Evolutionary conservation across 768 basidiomycete genomes (phyloP).

Genomic region (Rhodosporidiobolus sp.): DNA sequence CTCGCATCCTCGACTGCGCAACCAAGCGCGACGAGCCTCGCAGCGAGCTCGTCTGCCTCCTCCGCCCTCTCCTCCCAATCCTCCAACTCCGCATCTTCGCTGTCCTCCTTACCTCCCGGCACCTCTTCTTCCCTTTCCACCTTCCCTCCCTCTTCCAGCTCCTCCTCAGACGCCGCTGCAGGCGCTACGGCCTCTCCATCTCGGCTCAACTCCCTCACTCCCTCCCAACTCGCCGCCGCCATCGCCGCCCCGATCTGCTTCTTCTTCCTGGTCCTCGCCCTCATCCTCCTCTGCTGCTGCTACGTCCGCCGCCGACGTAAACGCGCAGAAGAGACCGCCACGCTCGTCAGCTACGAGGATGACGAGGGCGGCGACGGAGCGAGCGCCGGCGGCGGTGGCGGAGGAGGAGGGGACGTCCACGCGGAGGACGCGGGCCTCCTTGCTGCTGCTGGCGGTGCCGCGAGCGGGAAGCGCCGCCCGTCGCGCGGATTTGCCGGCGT

Average conservation of each 20-base stretch:
- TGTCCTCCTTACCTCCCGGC: neutral
- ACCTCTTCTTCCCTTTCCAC: neutral
- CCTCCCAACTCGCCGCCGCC: constrained; percentile 27
- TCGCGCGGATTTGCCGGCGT: too few species aligned
- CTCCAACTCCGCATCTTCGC: neutral
- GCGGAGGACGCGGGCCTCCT: neutral
- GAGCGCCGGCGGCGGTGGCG: neutral
- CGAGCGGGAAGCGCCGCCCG: too few species aligned
- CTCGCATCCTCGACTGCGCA: neutral
- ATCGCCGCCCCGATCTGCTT: constrained; percentile 27
- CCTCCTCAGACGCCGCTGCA: neutral
- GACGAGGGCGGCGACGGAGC: neutral
- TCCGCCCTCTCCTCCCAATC: neutral
- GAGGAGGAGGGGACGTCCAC: neutral
- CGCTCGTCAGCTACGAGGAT: neutral
- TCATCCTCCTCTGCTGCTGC: constrained; percentile 7
- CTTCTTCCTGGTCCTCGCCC: constrained; percentile 11
- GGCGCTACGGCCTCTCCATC: neutral
- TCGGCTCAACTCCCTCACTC: neutral
- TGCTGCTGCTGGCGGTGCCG: too few species aligned
- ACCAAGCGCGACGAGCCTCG: neutral
- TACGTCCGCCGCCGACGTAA: neutral
- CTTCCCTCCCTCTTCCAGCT: neutral
- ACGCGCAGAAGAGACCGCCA: neutral
- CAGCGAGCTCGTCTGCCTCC: too few species aligned